Percentiles rank a stretch among this genome's conserved stretches.
Conservation (phyloP, 768 basidiomycete genomes). For the Boletus vinaceobasis region DNA sequence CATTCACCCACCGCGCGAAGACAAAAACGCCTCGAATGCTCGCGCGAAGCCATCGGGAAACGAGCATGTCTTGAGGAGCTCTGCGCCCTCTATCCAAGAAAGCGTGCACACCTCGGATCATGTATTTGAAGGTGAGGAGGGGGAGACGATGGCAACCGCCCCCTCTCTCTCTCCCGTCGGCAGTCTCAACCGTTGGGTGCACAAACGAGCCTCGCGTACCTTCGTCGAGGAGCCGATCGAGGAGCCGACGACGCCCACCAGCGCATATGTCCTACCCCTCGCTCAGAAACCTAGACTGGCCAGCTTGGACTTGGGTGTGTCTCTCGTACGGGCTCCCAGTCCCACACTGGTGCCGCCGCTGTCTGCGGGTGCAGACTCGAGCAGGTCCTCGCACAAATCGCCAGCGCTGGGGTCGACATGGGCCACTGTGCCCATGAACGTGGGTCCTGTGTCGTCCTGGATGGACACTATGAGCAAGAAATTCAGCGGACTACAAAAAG, state of each 20-base stretch:
- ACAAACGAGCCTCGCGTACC: conserved; percentile 10
- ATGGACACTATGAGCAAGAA: conserved; percentile 59
- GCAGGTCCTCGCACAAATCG: background rate
- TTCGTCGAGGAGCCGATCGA: background rate
- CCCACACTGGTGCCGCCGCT: conserved; percentile 5
- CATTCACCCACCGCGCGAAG: conserved; percentile 8
- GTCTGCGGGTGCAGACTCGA: background rate
- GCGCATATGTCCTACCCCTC: background rate
- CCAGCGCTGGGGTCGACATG: background rate
- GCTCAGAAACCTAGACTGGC: background rate
- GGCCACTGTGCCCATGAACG: conserved; percentile 24
- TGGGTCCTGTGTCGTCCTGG: conserved; percentile 41
- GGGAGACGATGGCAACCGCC: background rate
- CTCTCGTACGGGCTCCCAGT: conserved; percentile 11
- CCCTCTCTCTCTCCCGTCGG: conserved; percentile 13
- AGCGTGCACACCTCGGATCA: background rate
- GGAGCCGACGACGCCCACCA: background rate
- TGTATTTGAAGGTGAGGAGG: background rate
- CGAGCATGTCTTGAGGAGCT: conserved; percentile 43
- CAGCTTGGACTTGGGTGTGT: conserved; percentile 11
- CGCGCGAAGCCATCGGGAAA: conserved; percentile 21
- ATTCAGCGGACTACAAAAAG: conserved; percentile 54
- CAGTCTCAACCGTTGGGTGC: conserved; percentile 14
- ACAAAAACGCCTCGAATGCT: conserved; percentile 22
- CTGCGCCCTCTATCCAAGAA: conserved; percentile 43